These are phyloP conservation scores for Macrocybe sp. DNA, from an alignment of 1,284 basidiomycete genomes.

Conservation along the genomic window DNA sequence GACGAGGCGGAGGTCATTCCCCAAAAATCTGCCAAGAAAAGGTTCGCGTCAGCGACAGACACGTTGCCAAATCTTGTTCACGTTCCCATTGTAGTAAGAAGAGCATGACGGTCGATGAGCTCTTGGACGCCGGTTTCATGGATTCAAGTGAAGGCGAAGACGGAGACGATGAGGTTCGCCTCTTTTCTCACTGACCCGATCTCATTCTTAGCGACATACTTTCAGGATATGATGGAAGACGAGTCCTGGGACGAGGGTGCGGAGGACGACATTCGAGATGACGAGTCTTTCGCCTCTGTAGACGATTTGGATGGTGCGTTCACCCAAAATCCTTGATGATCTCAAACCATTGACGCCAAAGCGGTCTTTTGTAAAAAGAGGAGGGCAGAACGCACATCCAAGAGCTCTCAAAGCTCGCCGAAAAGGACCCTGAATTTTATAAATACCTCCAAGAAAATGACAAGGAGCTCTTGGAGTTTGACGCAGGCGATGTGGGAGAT, in stretches of 20 bases:
- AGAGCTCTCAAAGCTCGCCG: slow-evolving; percentile 86
- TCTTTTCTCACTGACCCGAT: background rate
- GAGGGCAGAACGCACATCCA: slow-evolving; percentile 70
- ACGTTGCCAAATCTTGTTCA: slow-evolving; percentile 1
- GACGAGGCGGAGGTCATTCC: slow-evolving; percentile 33
- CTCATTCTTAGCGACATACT: slow-evolving; percentile 30
- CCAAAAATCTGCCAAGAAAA: slow-evolving; percentile 29
- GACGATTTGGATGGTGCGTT: slow-evolving; percentile 68
- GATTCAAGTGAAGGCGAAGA: slow-evolving; percentile 51
- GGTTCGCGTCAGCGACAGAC: slow-evolving; percentile 15
- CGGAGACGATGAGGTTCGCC: slow-evolving; percentile 18
- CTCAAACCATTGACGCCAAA: background rate
- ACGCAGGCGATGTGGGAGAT: slow-evolving; percentile 41
- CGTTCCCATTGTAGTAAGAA: slow-evolving; percentile 33
- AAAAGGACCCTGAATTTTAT: slow-evolving; percentile 98
- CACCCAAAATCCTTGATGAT: background rate
- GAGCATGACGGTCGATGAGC: slow-evolving; percentile 75
- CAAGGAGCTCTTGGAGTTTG: slow-evolving; percentile 81
- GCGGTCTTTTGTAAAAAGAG: slow-evolving; percentile 32
- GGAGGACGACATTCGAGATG: slow-evolving; percentile 52
- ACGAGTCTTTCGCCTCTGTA: slow-evolving; percentile 69
- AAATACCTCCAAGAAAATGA: slow-evolving; percentile 98
- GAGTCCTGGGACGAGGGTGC: slow-evolving; percentile 42
- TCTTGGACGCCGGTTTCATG: slow-evolving; percentile 76
- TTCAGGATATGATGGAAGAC: slow-evolving; percentile 41